Base-by-base conservation (phyloP, 805 yeast genomes). In the Debaryomyces maramus region DNA sequence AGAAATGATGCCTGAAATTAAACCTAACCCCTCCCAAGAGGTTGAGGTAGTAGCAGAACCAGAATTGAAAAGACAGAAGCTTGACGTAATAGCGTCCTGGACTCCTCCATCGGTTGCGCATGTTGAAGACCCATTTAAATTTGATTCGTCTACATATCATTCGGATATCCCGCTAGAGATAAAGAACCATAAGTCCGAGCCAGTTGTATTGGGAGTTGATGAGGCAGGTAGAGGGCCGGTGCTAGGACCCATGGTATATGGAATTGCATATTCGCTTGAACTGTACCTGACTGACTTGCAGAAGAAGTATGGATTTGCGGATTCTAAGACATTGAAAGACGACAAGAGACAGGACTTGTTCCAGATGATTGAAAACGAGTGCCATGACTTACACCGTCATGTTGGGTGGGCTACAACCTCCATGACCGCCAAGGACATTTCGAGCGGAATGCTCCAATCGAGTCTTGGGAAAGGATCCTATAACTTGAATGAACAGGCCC, bases 161-260 rank as follows among this genome's bases (percentile, higher is more conserved):
- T 72, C 86, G 0, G 65, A 61, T 0, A 61, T 82, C 2, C 89
- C 89, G 0, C 36, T 32, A 3, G 44, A 32, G 6, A 56, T 78
- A 14, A 23, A 39, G 9, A 54, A 53, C 9, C 46, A 65, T 29
- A 64, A 69, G 1, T 42, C 49, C 1, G 67, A 61, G 9, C 68
- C 74, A 0, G 74, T 82, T 1, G 72, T 82, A 6, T 62, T 93
- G 8, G 99, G 99, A 1, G 96, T 93, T 1, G 99, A 93, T 61
- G 99, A 93, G 59, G 99, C 99, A 0, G 99, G 99, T 1, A 74
- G 99, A 49, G 99, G 99, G 0, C 99, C 99, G 0, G 97, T 95
- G 0, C 54, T 95, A 29, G 99, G 99, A 0, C 95, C 98, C 0
- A 93, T 93, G 99, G 99, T 93, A 2, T 93, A 93, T 56, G 96